Evolutionary conservation across 2,329 filamentous ascomycete genomes (phyloP).

Genomic region (Pseudocercospora musae): DNA sequence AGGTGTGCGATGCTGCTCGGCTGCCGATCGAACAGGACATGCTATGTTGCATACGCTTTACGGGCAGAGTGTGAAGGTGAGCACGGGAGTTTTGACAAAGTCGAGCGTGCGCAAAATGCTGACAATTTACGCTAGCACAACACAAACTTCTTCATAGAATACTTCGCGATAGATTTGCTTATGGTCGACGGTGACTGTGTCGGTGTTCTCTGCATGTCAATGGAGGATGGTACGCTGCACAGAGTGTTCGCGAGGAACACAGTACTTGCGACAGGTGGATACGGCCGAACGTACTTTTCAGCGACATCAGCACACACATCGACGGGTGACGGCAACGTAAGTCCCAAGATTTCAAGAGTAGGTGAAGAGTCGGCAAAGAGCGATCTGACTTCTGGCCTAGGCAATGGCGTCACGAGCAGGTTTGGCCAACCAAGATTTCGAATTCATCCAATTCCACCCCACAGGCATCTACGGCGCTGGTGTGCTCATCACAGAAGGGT

Average conservation of each 20-base stretch:
- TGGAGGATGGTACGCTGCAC: conserved; percentile 51
- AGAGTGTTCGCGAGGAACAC: conserved; percentile 49
- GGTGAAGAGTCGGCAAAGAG: too few relatives aligned
- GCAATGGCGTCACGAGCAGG: conserved; percentile 51
- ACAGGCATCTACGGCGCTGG: conserved; percentile 52
- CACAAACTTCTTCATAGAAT: conserved; percentile 52
- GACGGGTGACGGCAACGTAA: conserved; percentile 48
- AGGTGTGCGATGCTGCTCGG: conserved; percentile 48
- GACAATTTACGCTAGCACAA: conserved; percentile 33
- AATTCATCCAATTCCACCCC: conserved; percentile 53
- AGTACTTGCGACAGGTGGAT: conserved; percentile 49
- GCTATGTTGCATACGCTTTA: conserved; percentile 52
- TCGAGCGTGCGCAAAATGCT: neutral
- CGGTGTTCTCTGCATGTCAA: conserved; percentile 46
- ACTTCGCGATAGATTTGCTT: conserved; percentile 49
- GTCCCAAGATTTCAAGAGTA: neutral
- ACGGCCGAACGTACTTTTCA: conserved; percentile 51
- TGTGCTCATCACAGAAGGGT: conserved; percentile 51
- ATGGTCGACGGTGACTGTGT: conserved; percentile 49
- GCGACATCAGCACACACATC: conserved; percentile 50
- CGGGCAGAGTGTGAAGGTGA: conserved; percentile 46
- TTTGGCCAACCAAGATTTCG: conserved; percentile 50
- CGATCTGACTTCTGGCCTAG: conserved; percentile 13
- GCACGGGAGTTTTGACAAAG: conserved; percentile 47
- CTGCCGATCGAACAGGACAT: conserved; percentile 49